Evolutionary conservation across 2,329 filamentous ascomycete genomes (phyloP), one percentile per base, ranked within the genome.

Genomic region (Thyridium curvatum): DNA sequence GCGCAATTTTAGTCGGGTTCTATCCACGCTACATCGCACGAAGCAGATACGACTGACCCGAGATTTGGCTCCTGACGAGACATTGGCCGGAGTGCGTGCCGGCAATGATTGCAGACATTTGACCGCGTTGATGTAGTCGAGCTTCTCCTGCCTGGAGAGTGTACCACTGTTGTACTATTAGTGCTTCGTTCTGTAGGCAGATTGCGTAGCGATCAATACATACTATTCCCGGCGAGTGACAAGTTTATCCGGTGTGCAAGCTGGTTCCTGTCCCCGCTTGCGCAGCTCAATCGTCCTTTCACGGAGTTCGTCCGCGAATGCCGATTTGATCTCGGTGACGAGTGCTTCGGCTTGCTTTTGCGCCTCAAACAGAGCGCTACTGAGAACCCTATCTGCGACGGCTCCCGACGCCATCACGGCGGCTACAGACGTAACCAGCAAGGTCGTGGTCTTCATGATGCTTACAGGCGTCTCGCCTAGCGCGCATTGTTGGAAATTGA

Each of bases 51-150:
- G 12, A 35, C 35, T 16, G 10, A 41, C 44, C 30, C 65, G 59
- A 36, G 54, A 58, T 35, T 49, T 54, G 1, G 55, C 60, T 4
- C 62, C 62, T 3, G 61, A 52, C 8, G 54, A 59, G 30, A 58
- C 49, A 9, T 43, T 38, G 13, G 52, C 34, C 10, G 54, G 51
- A 1, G 53, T 59, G 7, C 43, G 41, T 3, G 60, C 42, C 2
- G 62, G 59, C 38, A 55, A 41, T 2, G 35, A 36, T 42, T 56
- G 52, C 32, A 68, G 44, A 37, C 65, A 68, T 10, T 58, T 48
- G 21, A 66, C 53, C 4, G 64, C 61, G 12, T 57, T 48, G 37
- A 61, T 61, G 46, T 66, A 68, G 16, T 49, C 47, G 16, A 56
- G 54, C 39, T 58, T 58, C 44, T 66, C 54, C 0, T 38, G 14